These are phyloP conservation scores for Colletotrichum eremochloae DNA, from an alignment of 2,329 filamentous ascomycete species.

Conservation along the genomic window DNA sequence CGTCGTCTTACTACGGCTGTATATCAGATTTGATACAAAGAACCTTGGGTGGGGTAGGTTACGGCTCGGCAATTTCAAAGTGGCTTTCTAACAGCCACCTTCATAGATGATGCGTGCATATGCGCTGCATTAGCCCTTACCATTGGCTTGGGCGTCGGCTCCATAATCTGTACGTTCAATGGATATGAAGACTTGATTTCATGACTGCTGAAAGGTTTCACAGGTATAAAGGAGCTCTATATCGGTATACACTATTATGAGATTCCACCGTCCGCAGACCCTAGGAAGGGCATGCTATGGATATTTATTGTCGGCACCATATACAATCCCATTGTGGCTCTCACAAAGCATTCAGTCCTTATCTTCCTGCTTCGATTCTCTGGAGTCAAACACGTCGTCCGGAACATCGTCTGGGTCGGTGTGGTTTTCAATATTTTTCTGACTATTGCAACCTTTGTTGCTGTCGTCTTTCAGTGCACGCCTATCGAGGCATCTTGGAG, in stretches of 20 bases:
- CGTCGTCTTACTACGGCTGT: neutral
- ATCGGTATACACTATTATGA: neutral
- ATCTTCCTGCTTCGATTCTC: neutral
- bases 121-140: neutral
- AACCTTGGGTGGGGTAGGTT: neutral
- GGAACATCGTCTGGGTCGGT: neutral
- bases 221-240: neutral
- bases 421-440: neutral
- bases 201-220: neutral
- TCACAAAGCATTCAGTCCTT: neutral
- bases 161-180: neutral
- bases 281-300: neutral
- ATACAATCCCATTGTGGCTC: neutral
- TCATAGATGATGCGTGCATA: neutral
- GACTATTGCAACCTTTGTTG: neutral
- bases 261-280: neutral
- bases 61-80: neutral
- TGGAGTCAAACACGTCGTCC: neutral
- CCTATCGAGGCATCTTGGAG: neutral
- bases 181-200: neutral
- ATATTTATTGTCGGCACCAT: neutral
- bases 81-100: neutral
- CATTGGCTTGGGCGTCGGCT: neutral
- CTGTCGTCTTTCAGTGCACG: neutral
- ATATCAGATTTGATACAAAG: neutral